These are phyloP conservation scores for Penicillium brevicompactum DNA, from an alignment of 2,329 filamentous ascomycete genomes.

Conservation along the genomic window DNA sequence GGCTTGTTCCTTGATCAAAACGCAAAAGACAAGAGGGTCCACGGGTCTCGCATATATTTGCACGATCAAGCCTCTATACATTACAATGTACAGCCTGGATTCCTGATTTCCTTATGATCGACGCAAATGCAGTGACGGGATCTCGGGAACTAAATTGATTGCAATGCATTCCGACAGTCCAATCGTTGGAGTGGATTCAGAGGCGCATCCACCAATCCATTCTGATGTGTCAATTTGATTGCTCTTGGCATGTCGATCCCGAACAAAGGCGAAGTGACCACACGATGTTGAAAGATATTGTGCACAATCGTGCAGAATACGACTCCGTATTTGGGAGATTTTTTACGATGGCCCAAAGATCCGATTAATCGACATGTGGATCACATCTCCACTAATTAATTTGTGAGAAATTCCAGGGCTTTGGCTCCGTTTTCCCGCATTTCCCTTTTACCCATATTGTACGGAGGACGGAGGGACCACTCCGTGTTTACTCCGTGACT, in stretches of 20 bases:
- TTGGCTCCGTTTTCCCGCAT: background rate
- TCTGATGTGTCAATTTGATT: slow-evolving; percentile 1
- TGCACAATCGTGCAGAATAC: background rate
- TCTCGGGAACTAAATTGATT: slow-evolving; percentile 16
- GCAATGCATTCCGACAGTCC: background rate
- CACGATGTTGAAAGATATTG: background rate
- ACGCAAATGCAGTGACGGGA: slow-evolving; percentile 6
- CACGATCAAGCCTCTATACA: background rate
- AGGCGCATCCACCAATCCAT: background rate
- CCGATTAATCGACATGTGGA: slow-evolving; percentile 1
- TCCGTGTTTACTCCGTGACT: background rate
- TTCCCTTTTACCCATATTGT: background rate
- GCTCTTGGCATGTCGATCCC: slow-evolving; percentile 3
- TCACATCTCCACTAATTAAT: background rate
- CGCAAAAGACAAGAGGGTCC: background rate
- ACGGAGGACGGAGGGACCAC: no score
- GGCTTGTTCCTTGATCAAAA: background rate
- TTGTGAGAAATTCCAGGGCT: background rate
- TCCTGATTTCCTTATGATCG: background rate
- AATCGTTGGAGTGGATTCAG: background rate
- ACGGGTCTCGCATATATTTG: background rate
- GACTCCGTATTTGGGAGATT: no score
- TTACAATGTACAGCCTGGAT: background rate
- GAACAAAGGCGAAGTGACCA: background rate
- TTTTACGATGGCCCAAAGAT: background rate